Evolutionary conservation across 495 filamentous ascomycete genomes (phyloP), one percentile per base, ranked within the genome.

Genomic region (Hyaloscypha variabilis): DNA sequence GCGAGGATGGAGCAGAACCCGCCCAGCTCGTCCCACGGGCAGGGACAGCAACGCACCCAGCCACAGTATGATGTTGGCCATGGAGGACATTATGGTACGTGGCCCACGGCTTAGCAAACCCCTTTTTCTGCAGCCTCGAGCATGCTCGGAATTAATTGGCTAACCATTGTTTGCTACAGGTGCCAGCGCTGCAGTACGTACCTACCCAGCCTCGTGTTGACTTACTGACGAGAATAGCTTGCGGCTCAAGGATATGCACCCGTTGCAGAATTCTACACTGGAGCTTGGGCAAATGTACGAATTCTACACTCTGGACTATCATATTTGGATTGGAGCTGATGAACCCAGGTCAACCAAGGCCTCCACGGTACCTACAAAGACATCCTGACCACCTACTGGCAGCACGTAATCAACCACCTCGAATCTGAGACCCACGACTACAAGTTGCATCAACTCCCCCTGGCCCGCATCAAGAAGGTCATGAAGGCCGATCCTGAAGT

Each of bases 401-500:
- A 98, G 75, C 93, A 98, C 71, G 91, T 92, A 53, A 97, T 99
- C 83, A 92, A 88, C 64, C 91, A 96, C 72, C 87, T 99, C 60
- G 95, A 99, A 79, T 90, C 82, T 49, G 96, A 97, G 69, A 91
- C 91, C 39, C 95, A 99, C 76, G 96, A 99, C 76, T 99, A 97
- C 81, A 99, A 99, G 76, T 82, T 97, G 56, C 95, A 99, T 71
- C 95, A 97, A 76, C 81, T 99, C 34, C 95, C 95, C 2, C 83
- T 99, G 55, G 95, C 95, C 26, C 90, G 95, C 50, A 99, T 99
- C 78, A 99, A 98, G 84, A 99, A 99, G 75, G 95, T 99, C 70
- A 99, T 99, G 95, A 99, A 99, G 78, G 95, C 95, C 2, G 95
- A 99, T 69, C 95, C 95, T 1, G 95, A 99, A 68, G 95, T 99